Percentiles rank a stretch among this genome's conserved stretches.
These are phyloP conservation scores for Botrytis deweyae DNA, from an alignment of 2,329 filamentous ascomycete genomes.

Conservation along the genomic window DNA sequence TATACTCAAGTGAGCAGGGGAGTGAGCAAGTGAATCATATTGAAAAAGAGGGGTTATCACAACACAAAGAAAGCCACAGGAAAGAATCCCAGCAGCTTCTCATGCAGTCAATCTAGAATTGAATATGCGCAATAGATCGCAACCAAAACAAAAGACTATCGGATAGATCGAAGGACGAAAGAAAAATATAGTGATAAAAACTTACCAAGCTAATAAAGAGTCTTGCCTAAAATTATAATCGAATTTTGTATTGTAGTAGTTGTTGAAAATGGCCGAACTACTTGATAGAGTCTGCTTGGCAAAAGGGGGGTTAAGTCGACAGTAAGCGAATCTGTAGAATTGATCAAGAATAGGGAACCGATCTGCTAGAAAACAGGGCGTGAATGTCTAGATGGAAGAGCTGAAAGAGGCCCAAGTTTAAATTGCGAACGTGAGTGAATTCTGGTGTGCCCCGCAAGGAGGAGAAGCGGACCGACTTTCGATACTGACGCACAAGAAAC, in stretches of 20 bases:
- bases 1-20: constrained; percentile 1
- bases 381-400: constrained; percentile 3
- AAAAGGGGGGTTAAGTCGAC: constrained; percentile 12
- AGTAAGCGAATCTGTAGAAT: constrained; percentile 12
- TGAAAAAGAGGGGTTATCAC: not conserved
- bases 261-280: not conserved
- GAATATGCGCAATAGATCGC: not conserved
- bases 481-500: constrained; percentile 14
- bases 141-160: not conserved
- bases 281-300: not conserved
- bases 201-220: not conserved
- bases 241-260: not conserved
- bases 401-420: constrained; percentile 13
- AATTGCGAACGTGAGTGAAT: constrained; percentile 11
- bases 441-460: constrained; percentile 6
- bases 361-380: not conserved
- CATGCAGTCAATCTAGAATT: not conserved
- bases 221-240: not conserved
- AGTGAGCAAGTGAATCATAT: constrained; percentile 6
- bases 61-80: not conserved
- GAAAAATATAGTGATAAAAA: not conserved
- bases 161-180: not conserved
- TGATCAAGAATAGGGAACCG: not conserved
- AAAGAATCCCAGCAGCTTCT: not conserved
- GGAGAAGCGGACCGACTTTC: constrained; percentile 1